Percentiles rank a stretch among this genome's conserved stretches.
phyloP scores from a whole-genome alignment of 2,329 filamentous ascomycete genomes.

The Arachnopeziza araneosa region DNA sequence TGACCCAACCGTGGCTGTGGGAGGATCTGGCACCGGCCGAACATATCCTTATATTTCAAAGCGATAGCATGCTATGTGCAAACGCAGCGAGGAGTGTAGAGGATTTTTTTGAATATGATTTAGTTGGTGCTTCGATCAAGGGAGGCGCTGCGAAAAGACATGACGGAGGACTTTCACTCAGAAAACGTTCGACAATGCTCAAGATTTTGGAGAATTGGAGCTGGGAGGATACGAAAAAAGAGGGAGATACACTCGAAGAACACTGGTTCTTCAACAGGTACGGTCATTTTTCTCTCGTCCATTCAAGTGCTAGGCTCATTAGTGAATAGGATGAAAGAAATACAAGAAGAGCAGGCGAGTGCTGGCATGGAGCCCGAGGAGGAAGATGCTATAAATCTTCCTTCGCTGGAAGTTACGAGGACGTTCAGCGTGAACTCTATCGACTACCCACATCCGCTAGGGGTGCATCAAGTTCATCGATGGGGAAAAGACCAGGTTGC shows the following conservation, averaged over 20 bases:
- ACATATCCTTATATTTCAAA: constrained; percentile 32
- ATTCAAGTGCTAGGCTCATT: not conserved
- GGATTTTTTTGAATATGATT: constrained; percentile 33
- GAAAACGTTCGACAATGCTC: constrained; percentile 33
- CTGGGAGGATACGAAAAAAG: constrained; percentile 18
- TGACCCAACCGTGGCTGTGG: constrained; percentile 32
- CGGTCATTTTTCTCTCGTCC: not conserved
- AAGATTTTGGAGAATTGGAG: constrained; percentile 26
- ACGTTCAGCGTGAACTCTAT: constrained; percentile 30
- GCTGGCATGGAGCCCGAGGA: constrained; percentile 18
- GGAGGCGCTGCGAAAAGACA: constrained; percentile 23
- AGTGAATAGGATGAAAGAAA: constrained; percentile 15
- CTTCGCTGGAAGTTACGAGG: constrained; percentile 23
- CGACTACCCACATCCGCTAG: constrained; percentile 28
- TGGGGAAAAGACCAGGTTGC: constrained; percentile 22
- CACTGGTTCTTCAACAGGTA: constrained; percentile 28
- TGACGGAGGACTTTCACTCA: constrained; percentile 35
- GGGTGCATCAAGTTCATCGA: constrained; percentile 27
- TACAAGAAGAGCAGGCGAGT: constrained; percentile 18
- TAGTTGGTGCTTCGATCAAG: constrained; percentile 32
- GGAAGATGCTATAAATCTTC: constrained; percentile 24
- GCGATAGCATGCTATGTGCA: constrained; percentile 32
- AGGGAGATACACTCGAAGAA: constrained; percentile 25
- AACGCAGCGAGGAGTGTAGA: constrained; percentile 31
- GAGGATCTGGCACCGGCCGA: constrained; percentile 30